Evolutionary conservation across 768 basidiomycete genomes (phyloP).

Genomic region (Udeniomyces megalosporus): DNA sequence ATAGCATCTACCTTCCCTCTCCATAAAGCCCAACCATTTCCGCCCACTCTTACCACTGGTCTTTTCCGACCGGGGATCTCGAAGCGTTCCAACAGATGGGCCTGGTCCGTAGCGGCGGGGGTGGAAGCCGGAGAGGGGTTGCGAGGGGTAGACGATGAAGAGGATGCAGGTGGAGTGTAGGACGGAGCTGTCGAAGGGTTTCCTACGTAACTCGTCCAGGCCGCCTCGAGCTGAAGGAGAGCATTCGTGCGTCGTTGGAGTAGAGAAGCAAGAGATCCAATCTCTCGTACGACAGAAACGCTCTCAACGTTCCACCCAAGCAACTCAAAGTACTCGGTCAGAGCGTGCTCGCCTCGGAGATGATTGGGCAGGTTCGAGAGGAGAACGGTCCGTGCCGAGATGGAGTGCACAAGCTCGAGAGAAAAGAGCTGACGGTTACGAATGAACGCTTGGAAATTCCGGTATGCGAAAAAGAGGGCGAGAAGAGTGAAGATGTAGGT

Average conservation of each 20-base stretch:
- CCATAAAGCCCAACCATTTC: conserved; percentile 10
- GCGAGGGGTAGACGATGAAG: not conserved
- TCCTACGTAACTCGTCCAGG: conserved; percentile 83
- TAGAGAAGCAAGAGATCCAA: conserved; percentile 51
- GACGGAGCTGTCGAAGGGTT: conserved; percentile 77
- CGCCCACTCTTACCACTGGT: conserved; percentile 4
- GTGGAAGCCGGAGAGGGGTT: not conserved
- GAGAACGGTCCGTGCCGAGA: conserved; percentile 46
- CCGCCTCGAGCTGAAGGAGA: conserved; percentile 57
- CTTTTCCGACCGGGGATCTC: conserved; percentile 9
- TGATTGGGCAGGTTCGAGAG: not conserved
- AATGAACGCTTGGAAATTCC: conserved; percentile 76
- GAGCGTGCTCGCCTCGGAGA: conserved; percentile 13
- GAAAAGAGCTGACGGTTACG: conserved; percentile 84
- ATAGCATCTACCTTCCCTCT: conserved; percentile 63
- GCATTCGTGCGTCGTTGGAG: conserved; percentile 68
- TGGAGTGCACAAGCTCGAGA: conserved; percentile 83
- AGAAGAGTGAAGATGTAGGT: conserved; percentile 85
- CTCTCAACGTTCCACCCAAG: conserved; percentile 54
- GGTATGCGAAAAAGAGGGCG: conserved; percentile 68
- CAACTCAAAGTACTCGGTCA: conserved; percentile 14
- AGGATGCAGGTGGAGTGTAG: conserved; percentile 31
- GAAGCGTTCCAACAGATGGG: not conserved
- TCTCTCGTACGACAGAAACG: conserved; percentile 72
- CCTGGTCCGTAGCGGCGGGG: not conserved